Evolutionary conservation across 495 filamentous ascomycete species (phyloP), one percentile per base, ranked within the genome.

Genomic region (Penicillium bialowiezense): DNA sequence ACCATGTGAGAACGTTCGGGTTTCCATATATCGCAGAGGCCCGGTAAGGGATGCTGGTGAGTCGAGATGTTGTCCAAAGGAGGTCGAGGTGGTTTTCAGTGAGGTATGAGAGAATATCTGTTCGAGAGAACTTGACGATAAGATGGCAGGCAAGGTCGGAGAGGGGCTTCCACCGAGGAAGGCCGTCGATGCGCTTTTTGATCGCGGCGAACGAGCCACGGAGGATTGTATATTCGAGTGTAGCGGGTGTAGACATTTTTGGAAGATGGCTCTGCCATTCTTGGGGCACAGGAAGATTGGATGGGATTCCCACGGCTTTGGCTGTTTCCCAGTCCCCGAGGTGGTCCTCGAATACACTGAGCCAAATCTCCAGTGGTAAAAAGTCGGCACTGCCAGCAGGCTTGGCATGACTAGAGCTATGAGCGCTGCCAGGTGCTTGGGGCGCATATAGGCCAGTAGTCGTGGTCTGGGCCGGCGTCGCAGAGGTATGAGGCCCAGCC

Each of bases 261-360:
- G 74, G 44, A 13, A 71, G 57, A 37, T 77, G 71, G 32, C 59
- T 68, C 50, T 81, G 81, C 91, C 91, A 97, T 59, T 89, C 84
- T 13, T 71, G 58, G 2, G 91, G 90, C 24, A 84, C 81, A 13
- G 81, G 76, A 6, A 96, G 70, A 36, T 76, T 90, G 4, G 89
- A 87, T 54, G 85, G 88, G 34, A 97, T 75, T 43, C 89, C 84
- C 10, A 97, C 76, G 2, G 87, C 84, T 41, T 79, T 85, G 13
- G 91, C 86, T 3, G 90, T 75, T 67, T 96, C 91, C 91, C 91
- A 97, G 62, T 97, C 91, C 13, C 81, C 81, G 13, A 90, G 76
- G 19, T 75, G 69, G 53, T 85, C 83, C 55, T 93, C 86, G 34
- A 97, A 83, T 19, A 97, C 86, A 38, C 88, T 86, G 21, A 87